Percentiles rank a stretch among this genome's conserved stretches.
phyloP scores from a whole-genome alignment of 352 stramenopile species.

The Phytophthora pinifolia region DNA sequence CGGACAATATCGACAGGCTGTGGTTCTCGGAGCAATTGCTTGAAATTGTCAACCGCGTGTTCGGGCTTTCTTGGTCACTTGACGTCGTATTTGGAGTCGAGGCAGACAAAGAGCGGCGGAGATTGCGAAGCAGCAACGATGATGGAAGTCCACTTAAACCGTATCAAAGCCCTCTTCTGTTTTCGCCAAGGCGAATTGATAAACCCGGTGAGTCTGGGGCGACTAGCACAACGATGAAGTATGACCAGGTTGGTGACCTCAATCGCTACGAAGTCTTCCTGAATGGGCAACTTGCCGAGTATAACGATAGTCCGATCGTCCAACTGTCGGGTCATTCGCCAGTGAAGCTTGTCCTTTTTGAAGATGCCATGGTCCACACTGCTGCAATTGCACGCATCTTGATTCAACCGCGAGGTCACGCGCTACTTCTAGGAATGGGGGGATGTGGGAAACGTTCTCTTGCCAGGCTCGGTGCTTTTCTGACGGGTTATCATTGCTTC shows the following conservation, averaged over 20 bases:
- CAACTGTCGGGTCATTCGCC: conserved; percentile 7
- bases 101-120: not conserved
- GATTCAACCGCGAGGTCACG: conserved; percentile 82
- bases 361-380: conserved; percentile 85
- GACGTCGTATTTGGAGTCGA: conserved; percentile 37
- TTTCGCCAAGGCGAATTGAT: conserved; percentile 21
- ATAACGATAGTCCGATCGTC: conserved; percentile 32
- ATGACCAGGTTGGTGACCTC: conserved; percentile 73
- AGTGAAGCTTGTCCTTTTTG: conserved; percentile 78
- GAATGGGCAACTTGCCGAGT: conserved; percentile 43
- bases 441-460: conserved; percentile 86
- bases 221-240: conserved; percentile 20
- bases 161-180: conserved; percentile 18
- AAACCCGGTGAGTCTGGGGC: not conserved
- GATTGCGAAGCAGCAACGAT: not conserved
- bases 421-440: conserved; percentile 86
- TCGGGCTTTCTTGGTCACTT: conserved; percentile 67
- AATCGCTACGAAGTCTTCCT: conserved; percentile 60
- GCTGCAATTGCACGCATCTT: conserved; percentile 83
- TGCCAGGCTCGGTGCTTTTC: conserved; percentile 69
- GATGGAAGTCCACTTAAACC: conserved; percentile 9
- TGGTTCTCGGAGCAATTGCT: conserved; percentile 89
- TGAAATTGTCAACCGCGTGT: conserved; percentile 52
- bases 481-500: conserved; percentile 72
- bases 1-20: conserved; percentile 74